Percentiles rank a stretch among this genome's conserved stretches.
Evolutionary conservation across 148 eudicot species (phyloP).

Genomic region (Vaccinium myrtillus): DNA sequence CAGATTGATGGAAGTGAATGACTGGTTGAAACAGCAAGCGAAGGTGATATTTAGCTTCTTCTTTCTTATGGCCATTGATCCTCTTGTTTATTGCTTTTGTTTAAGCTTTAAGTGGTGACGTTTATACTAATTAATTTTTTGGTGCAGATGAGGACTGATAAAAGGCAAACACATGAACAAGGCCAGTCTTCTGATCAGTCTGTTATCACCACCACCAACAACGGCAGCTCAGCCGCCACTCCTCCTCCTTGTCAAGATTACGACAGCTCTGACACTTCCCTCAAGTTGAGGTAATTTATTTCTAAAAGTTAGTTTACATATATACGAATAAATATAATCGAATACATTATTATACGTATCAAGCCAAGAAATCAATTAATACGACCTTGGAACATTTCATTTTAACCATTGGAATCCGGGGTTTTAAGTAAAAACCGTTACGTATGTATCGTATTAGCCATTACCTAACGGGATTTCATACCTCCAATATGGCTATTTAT

Average conservation of each 20-base stretch:
- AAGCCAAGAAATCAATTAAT: background rate
- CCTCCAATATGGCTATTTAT: too few relatives aligned
- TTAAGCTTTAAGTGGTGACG: background rate
- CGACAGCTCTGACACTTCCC: conserved; percentile 21
- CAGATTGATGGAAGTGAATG: conserved; percentile 20
- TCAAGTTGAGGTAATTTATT: conserved; percentile 23
- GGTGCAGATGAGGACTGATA: conserved; percentile 5
- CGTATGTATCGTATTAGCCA: too few relatives aligned
- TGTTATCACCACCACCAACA: conserved; percentile 16
- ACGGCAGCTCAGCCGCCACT: conserved; percentile 14
- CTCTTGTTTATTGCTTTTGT: background rate
- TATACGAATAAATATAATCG: too few relatives aligned
- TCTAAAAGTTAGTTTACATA: background rate
- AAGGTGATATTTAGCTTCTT: background rate
- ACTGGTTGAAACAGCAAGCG: conserved; percentile 21
- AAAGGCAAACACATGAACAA: conserved; percentile 12
- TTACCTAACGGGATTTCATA: too few relatives aligned
- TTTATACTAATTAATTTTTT: background rate
- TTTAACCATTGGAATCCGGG: background rate
- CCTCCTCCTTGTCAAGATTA: conserved; percentile 16
- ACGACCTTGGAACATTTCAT: background rate
- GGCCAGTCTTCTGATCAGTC: conserved; percentile 23
- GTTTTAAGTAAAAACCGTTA: too few relatives aligned
- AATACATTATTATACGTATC: too few relatives aligned
- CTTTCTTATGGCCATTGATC: background rate